phyloP scores from a whole-genome alignment of 257 asterid genomes.

The Linderniella brevidens region DNA sequence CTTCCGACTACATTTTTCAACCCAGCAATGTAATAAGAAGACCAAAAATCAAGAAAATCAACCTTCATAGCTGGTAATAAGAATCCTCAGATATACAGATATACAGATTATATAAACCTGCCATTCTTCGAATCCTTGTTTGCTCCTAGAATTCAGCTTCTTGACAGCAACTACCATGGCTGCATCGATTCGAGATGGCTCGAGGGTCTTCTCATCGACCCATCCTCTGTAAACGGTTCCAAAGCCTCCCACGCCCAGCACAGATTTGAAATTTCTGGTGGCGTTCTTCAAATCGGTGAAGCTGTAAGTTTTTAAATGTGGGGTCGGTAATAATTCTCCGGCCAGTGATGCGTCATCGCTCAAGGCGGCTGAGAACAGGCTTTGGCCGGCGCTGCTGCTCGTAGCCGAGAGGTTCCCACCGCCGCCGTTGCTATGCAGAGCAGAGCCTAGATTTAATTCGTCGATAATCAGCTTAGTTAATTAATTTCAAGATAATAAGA shows the following conservation, averaged over 20 bases:
- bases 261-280: slow-evolving; percentile 30
- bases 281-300: slow-evolving; percentile 30
- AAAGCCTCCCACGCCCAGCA: slow-evolving; percentile 41
- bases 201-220: slow-evolving; percentile 32
- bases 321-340: slow-evolving; percentile 26
- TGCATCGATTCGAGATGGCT: slow-evolving; percentile 21
- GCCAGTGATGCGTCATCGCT: slow-evolving; percentile 19
- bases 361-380: slow-evolving; percentile 24
- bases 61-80: background rate
- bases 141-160: slow-evolving; percentile 31
- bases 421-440: too few species aligned
- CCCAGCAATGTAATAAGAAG: background rate
- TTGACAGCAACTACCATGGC: slow-evolving; percentile 43
- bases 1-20: slow-evolving; percentile 35
- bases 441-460: too few species aligned
- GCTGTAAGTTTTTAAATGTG: slow-evolving; percentile 22
- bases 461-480: too few species aligned
- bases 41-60: slow-evolving; percentile 1
- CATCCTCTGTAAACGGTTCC: slow-evolving; percentile 49
- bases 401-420: too few species aligned
- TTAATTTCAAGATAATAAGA: too few species aligned
- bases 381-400: slow-evolving; percentile 26
- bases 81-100: too few species aligned
- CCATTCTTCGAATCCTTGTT: slow-evolving; percentile 50
- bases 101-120: slow-evolving; percentile 15